Evolutionary conservation across 2,329 filamentous ascomycete species (phyloP).

Genomic region (Parasarocladium wereldwijsianum): DNA sequence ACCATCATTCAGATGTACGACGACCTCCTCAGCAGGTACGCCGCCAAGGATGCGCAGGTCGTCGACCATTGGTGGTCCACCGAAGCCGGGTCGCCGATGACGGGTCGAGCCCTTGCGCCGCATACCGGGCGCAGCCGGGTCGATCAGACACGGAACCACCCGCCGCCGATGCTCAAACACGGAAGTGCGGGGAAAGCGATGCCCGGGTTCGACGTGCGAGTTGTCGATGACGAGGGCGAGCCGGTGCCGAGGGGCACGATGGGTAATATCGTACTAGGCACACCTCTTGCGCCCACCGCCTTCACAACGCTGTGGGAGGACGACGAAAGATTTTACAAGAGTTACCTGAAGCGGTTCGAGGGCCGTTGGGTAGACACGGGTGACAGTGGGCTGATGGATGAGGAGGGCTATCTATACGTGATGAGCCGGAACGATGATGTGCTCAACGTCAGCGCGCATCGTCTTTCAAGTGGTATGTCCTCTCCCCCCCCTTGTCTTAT

Average conservation of each 20-base stretch:
- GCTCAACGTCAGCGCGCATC: slow-evolving; percentile 89
- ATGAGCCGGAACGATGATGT: slow-evolving; percentile 66
- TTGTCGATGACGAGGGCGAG: slow-evolving; percentile 67
- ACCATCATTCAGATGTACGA: slow-evolving; percentile 74
- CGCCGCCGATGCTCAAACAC: slow-evolving; percentile 49
- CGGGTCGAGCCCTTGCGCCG: slow-evolving; percentile 39
- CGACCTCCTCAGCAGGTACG: slow-evolving; percentile 51
- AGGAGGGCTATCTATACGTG: slow-evolving; percentile 51
- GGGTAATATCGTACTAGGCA: slow-evolving; percentile 80
- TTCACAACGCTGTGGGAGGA: slow-evolving; percentile 81
- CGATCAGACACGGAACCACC: slow-evolving; percentile 22
- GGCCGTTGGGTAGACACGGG: slow-evolving; percentile 84
- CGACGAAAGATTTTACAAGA: slow-evolving; percentile 69
- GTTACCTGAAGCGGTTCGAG: slow-evolving; percentile 70
- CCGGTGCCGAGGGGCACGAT: slow-evolving; percentile 59
- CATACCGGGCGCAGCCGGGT: slow-evolving; percentile 37
- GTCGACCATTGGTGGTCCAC: slow-evolving; percentile 50
- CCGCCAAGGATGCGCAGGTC: slow-evolving; percentile 41
- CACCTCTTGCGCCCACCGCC: slow-evolving; percentile 72
- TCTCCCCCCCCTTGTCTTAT: background rate
- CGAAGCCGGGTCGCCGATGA: slow-evolving; percentile 43
- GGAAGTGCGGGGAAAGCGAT: slow-evolving; percentile 83
- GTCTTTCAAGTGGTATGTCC: slow-evolving; percentile 64
- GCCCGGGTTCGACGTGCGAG: slow-evolving; percentile 77
- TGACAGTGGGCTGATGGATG: slow-evolving; percentile 75